These are phyloP conservation scores for Endocarpon pusillum DNA, from an alignment of 495 filamentous ascomycete genomes.

Conservation along the genomic window DNA sequence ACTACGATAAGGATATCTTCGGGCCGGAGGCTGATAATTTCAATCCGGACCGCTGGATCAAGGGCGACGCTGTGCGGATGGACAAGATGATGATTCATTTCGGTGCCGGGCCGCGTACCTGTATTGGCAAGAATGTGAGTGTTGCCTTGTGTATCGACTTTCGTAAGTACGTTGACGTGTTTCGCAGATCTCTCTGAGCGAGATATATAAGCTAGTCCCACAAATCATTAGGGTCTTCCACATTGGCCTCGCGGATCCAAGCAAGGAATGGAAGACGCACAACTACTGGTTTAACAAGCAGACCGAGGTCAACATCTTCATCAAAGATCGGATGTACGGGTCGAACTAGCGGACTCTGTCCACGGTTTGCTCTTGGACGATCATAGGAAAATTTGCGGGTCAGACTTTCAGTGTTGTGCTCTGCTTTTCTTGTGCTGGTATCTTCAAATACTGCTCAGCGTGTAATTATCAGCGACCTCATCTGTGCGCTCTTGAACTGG, in stretches of 20 bases:
- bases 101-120: background rate
- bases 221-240: conserved; percentile 54
- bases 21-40: conserved; percentile 32
- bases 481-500: too few species aligned
- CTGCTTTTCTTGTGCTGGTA: too few species aligned
- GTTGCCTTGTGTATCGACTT: too few species aligned
- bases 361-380: too few species aligned
- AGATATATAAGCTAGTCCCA: conserved; percentile 69
- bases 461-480: too few species aligned
- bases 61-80: conserved; percentile 17
- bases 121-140: background rate
- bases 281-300: conserved; percentile 24
- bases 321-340: too few species aligned
- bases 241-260: conserved; percentile 14
- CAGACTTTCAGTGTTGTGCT: too few species aligned
- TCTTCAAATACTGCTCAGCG: too few species aligned
- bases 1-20: conserved; percentile 23
- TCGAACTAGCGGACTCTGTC: too few species aligned
- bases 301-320: too few species aligned
- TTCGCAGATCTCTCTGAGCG: conserved; percentile 56
- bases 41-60: conserved; percentile 36
- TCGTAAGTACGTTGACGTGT: too few species aligned
- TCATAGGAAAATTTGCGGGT: too few species aligned
- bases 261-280: conserved; percentile 12
- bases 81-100: conserved; percentile 1